Evolutionary conservation across 2,329 filamentous ascomycete species (phyloP).

Genomic region (Macrophomina tecta): DNA sequence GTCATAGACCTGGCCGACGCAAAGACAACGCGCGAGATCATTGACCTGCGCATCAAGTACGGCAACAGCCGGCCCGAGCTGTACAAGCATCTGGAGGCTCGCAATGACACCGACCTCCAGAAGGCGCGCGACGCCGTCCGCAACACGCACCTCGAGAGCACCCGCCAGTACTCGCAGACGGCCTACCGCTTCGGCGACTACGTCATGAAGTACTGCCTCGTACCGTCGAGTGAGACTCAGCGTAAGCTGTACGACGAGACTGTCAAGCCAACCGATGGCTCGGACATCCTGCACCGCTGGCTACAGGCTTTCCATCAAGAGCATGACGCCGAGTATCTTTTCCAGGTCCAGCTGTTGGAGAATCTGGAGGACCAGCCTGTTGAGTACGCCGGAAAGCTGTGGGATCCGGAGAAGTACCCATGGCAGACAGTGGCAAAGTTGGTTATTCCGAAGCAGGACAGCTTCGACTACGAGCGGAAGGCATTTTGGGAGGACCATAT

Average conservation of each 20-base stretch:
- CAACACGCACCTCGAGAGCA: conserved; percentile 49
- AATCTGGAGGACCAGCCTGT: conserved; percentile 55
- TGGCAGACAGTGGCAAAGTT: conserved; percentile 54
- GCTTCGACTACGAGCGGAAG: conserved; percentile 48
- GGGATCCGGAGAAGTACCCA: conserved; percentile 56
- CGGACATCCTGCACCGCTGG: conserved; percentile 49
- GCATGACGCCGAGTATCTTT: conserved; percentile 51
- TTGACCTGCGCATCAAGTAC: conserved; percentile 49
- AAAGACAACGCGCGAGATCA: conserved; percentile 53
- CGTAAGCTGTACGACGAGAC: conserved; percentile 48
- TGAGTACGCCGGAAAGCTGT: conserved; percentile 52
- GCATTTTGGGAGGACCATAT: conserved; percentile 53
- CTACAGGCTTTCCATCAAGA: conserved; percentile 47
- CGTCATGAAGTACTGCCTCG: conserved; percentile 55
- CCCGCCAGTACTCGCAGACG: conserved; percentile 53
- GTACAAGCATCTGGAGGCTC: conserved; percentile 49
- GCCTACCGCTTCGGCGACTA: conserved; percentile 57
- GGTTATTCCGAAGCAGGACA: conserved; percentile 50
- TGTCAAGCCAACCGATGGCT: conserved; percentile 43
- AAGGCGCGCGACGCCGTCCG: conserved; percentile 47
- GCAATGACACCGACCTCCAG: conserved; percentile 48
- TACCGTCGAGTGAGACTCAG: conserved; percentile 50
- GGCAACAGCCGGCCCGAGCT: conserved; percentile 47
- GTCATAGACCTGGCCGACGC: conserved; percentile 55
- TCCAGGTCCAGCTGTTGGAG: conserved; percentile 55